A percentile compares a stretch with the other conserved stretches of the same genome.
Conservation (phyloP, 441 rosid genomes). For the Geranium incanum region DNA sequence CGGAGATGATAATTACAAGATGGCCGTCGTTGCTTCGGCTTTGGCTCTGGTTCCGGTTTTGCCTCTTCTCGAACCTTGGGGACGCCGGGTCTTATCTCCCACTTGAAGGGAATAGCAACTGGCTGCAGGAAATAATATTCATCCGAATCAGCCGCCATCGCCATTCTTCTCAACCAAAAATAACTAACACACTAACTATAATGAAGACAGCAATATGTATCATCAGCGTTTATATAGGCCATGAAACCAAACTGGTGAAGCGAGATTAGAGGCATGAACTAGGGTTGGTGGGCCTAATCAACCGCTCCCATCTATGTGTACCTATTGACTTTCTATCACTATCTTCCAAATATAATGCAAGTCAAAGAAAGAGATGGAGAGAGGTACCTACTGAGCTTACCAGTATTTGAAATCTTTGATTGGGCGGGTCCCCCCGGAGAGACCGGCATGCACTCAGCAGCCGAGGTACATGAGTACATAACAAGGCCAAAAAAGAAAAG, state of each 20-base stretch:
- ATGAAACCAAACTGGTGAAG: constrained; percentile 20
- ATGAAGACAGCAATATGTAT: background rate
- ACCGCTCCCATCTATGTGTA: constrained; percentile 20
- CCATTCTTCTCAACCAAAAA: constrained; percentile 11
- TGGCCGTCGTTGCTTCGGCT: constrained; percentile 16
- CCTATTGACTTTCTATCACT: constrained; percentile 30
- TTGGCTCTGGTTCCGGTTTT: constrained; percentile 14
- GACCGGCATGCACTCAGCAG: background rate
- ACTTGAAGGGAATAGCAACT: constrained; percentile 76
- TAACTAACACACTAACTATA: background rate
- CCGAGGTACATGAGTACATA: background rate
- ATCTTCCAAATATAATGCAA: background rate
- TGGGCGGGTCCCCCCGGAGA: background rate
- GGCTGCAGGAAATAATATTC: constrained; percentile 62
- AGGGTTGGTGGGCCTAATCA: constrained; percentile 44
- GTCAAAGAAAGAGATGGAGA: background rate
- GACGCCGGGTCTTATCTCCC: constrained; percentile 97
- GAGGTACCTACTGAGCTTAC: constrained; percentile 2
- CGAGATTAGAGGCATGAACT: constrained; percentile 70
- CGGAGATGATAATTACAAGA: constrained; percentile 8
- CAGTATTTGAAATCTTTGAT: background rate
- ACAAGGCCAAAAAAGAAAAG: background rate
- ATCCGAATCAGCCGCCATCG: constrained; percentile 32
- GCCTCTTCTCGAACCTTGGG: constrained; percentile 45
- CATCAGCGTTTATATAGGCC: constrained; percentile 21